phyloP scores from a whole-genome alignment of 108 stramenopile genomes.

The Craspedostauros australis region DNA sequence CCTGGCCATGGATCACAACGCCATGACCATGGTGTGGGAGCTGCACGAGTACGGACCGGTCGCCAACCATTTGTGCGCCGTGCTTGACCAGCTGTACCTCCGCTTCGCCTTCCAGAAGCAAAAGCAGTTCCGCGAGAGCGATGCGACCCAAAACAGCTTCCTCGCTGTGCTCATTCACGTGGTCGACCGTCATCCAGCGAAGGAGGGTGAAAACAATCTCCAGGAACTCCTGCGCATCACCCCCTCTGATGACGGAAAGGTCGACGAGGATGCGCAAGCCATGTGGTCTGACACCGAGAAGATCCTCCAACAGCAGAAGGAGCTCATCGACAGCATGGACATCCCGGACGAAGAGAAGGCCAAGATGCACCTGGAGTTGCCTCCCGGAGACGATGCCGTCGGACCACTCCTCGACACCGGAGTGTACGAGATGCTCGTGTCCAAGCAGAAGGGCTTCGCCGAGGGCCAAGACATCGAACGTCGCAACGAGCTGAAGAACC shows the following conservation, averaged over 20 bases:
- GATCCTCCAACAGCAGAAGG: conserved; percentile 44
- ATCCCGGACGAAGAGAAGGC: conserved; percentile 71
- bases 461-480: conserved; percentile 66
- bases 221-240: conserved; percentile 69
- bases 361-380: conserved; percentile 52
- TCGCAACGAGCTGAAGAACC: conserved; percentile 84
- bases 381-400: conserved; percentile 47
- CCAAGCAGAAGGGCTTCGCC: conserved; percentile 83
- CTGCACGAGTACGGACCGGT: conserved; percentile 78
- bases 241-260: conserved; percentile 47
- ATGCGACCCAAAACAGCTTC: conserved; percentile 84
- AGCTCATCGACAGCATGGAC: conserved; percentile 57
- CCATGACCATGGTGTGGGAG: conserved; percentile 79
- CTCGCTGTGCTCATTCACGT: conserved; percentile 81
- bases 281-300: conserved; percentile 81
- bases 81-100: conserved; percentile 70
- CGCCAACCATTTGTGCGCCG: conserved; percentile 64
- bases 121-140: conserved; percentile 74
- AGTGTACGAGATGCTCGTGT: conserved; percentile 85
- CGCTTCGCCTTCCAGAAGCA: conserved; percentile 86
- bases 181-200: conserved; percentile 71
- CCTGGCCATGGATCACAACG: conserved; percentile 87
- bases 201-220: conserved; percentile 72
- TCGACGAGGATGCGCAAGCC: conserved; percentile 62
- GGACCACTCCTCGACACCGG: conserved; percentile 82